Evolutionary conservation across 495 filamentous ascomycete genomes (phyloP).

Genomic region (Penicillium salamii): DNA sequence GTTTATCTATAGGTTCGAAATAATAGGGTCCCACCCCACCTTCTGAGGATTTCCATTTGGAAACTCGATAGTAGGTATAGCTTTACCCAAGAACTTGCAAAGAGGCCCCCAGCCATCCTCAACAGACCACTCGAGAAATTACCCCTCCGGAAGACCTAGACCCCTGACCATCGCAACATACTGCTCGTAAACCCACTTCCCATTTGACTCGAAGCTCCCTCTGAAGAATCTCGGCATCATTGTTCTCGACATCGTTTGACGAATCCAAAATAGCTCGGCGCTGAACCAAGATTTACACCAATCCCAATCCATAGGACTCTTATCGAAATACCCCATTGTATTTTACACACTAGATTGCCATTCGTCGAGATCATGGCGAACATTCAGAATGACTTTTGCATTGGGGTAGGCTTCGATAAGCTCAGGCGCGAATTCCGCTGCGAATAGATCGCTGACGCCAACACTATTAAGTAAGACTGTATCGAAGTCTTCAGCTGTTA

Average conservation of each 20-base stretch:
- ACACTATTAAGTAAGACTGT: conserved; percentile 40
- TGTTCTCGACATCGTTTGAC: conserved; percentile 9
- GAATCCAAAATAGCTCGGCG: conserved; percentile 17
- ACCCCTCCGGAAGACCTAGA: conserved; percentile 27
- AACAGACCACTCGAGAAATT: conserved; percentile 38
- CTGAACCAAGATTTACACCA: conserved; percentile 15
- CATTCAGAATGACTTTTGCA: conserved; percentile 55
- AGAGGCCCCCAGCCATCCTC: conserved; percentile 48
- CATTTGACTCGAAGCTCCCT: conserved; percentile 8
- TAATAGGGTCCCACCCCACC: too few relatives aligned
- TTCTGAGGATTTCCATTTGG: conserved; percentile 14
- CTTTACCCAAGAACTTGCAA: conserved; percentile 24
- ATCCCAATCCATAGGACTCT: conserved; percentile 8
- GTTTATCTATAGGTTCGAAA: too few relatives aligned
- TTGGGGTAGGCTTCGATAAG: conserved; percentile 57
- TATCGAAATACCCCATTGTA: conserved; percentile 10
- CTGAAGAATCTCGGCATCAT: conserved; percentile 15
- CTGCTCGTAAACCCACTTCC: conserved; percentile 12
- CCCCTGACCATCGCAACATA: conserved; percentile 12
- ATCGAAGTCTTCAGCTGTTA: conserved; percentile 43
- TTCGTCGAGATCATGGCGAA: conserved; percentile 39
- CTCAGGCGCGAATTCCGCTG: conserved; percentile 52
- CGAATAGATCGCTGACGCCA: conserved; percentile 54
- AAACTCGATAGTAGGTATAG: background rate
- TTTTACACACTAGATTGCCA: conserved; percentile 33